Base-by-base conservation (phyloP, 83 land plant genomes). In the Thuja plicata region DNA sequence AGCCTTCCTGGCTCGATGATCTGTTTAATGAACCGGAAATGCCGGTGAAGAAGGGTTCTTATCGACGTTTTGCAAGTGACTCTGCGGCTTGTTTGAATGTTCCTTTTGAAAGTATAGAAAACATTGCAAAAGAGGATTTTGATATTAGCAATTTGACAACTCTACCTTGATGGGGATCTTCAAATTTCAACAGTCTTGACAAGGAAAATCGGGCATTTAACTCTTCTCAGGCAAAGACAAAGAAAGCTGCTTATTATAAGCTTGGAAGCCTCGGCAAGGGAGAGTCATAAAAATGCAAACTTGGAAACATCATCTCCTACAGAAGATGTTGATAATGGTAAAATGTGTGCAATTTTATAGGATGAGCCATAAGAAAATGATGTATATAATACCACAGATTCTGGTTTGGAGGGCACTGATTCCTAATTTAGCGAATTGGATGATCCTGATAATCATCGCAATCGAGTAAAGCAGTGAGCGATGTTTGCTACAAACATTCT, bases 1-100 rank as follows among this genome's bases (percentile, higher is more conserved):
- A 94, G 87, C 97, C 95, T 66, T 94, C 94, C 66, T 94, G 94
- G 96, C 93, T 94, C 30, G 94, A 93, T 92, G 94, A 95, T n/a
- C 91, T 94, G 46, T 92, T 94, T 5, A 91, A 93, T 86, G 96
- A 94, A 87, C 94, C 97, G 41, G 97, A 95, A 84, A 91, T 90
- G 15, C 95, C 97, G 24, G 92, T 92, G 0, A 93, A 87, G 60
- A 94, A 87, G 90, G 94, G 94, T 52, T 89, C 92, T 89, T 95
- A 95, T 89, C 90, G 97, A 12, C 94, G 97, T n/a, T 94, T 94
- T 35, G 92, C 95, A 34, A 95, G 97, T 90, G 97, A 95, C 50
- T 95, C 96, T 19, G 91, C 91, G 86, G 90, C 96, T 16, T 94
- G 90, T 77, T 45, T 90, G 60, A 94, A 93, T 38, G 90, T 74